Evolutionary conservation across 768 basidiomycete genomes (phyloP), one percentile per base, ranked within the genome.

Genomic region (Agrocybe praecox): DNA sequence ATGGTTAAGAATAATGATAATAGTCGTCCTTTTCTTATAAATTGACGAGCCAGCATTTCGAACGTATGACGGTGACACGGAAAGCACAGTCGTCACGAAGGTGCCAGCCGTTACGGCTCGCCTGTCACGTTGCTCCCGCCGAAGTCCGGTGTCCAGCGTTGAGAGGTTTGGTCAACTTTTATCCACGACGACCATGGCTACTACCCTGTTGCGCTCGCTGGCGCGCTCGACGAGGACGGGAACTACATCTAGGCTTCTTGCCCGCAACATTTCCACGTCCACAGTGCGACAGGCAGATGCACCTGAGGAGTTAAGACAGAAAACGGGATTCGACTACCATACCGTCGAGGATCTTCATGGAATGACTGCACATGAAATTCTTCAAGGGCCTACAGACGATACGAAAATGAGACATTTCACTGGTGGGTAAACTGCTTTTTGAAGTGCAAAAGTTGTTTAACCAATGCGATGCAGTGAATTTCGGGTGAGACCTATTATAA

Each of bases 331-430:
- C 65, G 85, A 88, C 50, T 84, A 84, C 48, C 88, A 92, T 55
- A 79, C 85, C 14, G 91, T 92, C 47, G 93, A 95, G 72, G 94
- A 94, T 74, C 72, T 95, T 53, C 92, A 95, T 61, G 85, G 86
- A 36, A 79, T 94, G 79, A 76, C 81, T 57, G 90, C 93, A 1
- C 74, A 85, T 10, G 88, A 96, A 56, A 90, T 97, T 65, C 72
- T 98, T 56, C 78, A 82, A 47, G 94, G 95, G 70, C 86, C 85
- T 0, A 79, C 86, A 55, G 84, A 83, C 49, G 94, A 94, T 61
- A 76, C 89, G 14, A 88, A 89, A 68, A 83, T 97, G 81, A 82
- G 92, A 69, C 96, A 98, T 77, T 98, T 96, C 68, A 98, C 95
- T 53, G 94, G 91, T 94, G 66, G 59, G 81, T 76, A 45, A 17